A percentile compares a stretch with the other conserved stretches of the same genome.
Conservation (phyloP, 768 basidiomycete genomes). For the Lentinula raphanica region DNA sequence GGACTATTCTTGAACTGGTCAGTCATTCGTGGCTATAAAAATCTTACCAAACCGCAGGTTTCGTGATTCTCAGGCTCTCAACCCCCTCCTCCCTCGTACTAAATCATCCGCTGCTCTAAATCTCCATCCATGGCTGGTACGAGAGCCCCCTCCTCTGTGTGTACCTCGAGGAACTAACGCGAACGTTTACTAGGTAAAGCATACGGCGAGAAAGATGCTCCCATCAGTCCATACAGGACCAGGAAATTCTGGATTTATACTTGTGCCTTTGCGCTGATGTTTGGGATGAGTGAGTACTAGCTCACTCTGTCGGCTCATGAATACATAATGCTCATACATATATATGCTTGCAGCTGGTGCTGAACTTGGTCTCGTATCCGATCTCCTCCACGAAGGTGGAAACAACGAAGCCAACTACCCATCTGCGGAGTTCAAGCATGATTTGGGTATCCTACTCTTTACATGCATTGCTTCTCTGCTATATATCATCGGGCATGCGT, state of each 20-base stretch:
- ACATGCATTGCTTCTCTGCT: slow-evolving; percentile 21
- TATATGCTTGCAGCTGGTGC: slow-evolving; percentile 13
- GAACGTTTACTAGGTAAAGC: not conserved
- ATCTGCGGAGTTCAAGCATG: slow-evolving; percentile 24
- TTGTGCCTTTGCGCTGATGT: slow-evolving; percentile 20
- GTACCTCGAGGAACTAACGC: not conserved
- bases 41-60: not conserved
- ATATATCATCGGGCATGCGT: slow-evolving; percentile 20
- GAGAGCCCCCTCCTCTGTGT: not conserved
- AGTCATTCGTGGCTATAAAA: not conserved
- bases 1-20: not conserved
- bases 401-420: slow-evolving; percentile 21
- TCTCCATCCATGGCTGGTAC: not conserved
- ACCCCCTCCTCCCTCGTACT: not conserved
- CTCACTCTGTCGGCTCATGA: too few species aligned
- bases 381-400: slow-evolving; percentile 26
- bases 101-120: not conserved
- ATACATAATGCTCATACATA: not conserved
- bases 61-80: not conserved
- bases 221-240: slow-evolving; percentile 2
- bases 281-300: slow-evolving; percentile 20
- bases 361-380: slow-evolving; percentile 25
- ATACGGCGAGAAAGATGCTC: slow-evolving; percentile 3
- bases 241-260: slow-evolving; percentile 13
- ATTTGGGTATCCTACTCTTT: slow-evolving; percentile 24